Conservation (phyloP, 2,329 filamentous ascomycete genomes). For the Talaromyces sp. region DNA sequence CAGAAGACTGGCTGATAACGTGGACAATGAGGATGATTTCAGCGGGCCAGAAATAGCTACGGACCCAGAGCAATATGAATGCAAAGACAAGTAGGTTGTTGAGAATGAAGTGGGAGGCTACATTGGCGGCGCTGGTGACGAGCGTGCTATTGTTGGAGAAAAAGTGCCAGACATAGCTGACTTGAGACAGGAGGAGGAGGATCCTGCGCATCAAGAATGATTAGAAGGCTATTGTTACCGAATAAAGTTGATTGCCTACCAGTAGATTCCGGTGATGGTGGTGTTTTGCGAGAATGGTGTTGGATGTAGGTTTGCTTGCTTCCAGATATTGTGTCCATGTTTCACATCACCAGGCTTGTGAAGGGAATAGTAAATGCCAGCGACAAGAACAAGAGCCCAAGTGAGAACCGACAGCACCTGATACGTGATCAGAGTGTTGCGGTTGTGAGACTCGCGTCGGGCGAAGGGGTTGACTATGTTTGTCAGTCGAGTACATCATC, state of each 20-base stretch:
- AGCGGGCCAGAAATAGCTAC: slow-evolving; percentile 69
- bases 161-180: slow-evolving; percentile 71
- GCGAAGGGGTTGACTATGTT: slow-evolving; percentile 70
- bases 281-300: slow-evolving; percentile 75
- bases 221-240: not conserved
- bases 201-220: slow-evolving; percentile 50
- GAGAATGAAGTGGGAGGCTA: slow-evolving; percentile 79
- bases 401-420: slow-evolving; percentile 70
- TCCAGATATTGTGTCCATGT: slow-evolving; percentile 66
- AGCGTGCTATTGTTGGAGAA: slow-evolving; percentile 64
- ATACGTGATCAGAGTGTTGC: slow-evolving; percentile 64
- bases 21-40: slow-evolving; percentile 75
- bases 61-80: slow-evolving; percentile 80
- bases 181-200: slow-evolving; percentile 69
- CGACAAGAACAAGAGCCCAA: slow-evolving; percentile 70
- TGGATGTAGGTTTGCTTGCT: slow-evolving; percentile 62
- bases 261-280: slow-evolving; percentile 66
- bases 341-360: slow-evolving; percentile 61
- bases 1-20: slow-evolving; percentile 71
- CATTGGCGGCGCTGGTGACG: slow-evolving; percentile 68
- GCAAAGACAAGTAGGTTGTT: slow-evolving; percentile 80
- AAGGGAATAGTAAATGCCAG: slow-evolving; percentile 71
- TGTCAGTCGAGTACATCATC: not conserved
- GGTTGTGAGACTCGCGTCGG: slow-evolving; percentile 63
- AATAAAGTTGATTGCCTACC: slow-evolving; percentile 48